Base-by-base conservation (phyloP, 306 rosid genomes). In the Dryas drummondii region DNA sequence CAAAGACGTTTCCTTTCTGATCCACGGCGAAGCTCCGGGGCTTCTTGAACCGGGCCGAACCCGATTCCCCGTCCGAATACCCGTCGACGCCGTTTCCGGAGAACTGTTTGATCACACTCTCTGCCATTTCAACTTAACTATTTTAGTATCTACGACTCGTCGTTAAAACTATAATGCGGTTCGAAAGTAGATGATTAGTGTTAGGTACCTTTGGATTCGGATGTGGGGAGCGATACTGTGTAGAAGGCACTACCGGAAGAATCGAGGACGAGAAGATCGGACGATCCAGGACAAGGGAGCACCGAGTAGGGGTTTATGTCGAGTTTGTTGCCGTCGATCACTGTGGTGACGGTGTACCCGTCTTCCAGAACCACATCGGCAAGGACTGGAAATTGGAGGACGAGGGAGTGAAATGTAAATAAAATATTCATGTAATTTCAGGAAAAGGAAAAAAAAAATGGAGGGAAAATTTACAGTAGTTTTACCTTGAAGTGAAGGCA, bases 211-310 rank as follows among this genome's bases (percentile, higher is more conserved):
- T 81, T 66, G 52, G 91, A 76, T 80, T 77, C 62, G 55, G 93
- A 67, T 0, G 56, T 2, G 64, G 91, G 97, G 50, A 89, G 59
- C 11, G 72, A 73, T 6, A 82, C 64, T 17, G 87, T 68, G 87
- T 88, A 92, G 65, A 92, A 78, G 71, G 68, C 51, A 51, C 97
- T 88, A 59, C 73, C 73, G 7, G 44, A 5, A 3, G 76, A 73
- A 75, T 89, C 96, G 2, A 92, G 97, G 11, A 92, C 19, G 27
- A 89, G 19, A 50, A 92, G 81, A 82, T 92, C 90, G 64, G 91
- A 84, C 12, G 87, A 89, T 22, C 74, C 73, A 44, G 84, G 85
- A 52, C 46, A 81, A 55, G 81, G 81, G 7, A 89, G 80, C 41
- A 85, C 72, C 14, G 84, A 9, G 55, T 17, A 42, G 0, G 91